Base-by-base conservation (phyloP, 805 yeast genomes). In the Myxozyma vanderwaltii region DNA sequence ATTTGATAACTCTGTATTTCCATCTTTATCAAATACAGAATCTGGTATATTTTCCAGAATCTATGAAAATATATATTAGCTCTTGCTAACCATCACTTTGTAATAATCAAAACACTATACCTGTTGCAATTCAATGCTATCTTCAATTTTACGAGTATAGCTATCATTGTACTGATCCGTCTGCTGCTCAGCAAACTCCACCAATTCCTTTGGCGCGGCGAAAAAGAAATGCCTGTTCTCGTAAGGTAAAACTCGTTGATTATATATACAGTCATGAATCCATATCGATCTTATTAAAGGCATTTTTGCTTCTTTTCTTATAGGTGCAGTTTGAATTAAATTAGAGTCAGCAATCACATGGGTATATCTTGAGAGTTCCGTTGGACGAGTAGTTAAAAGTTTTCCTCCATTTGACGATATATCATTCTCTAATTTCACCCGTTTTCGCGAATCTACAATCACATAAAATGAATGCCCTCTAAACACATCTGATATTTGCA, bases 121-220 rank as follows among this genome's bases (percentile, higher is more conserved):
- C 50, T 26, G 24, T 13, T 43, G 24, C 5, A 77, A 62, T 15
- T 71, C 69, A 6, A 56, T 41, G 2, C 29, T 52, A 43, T 43
- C 52, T 0, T 71, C 67, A 12, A 76, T 64, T 8, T 72, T 69
- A 2, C 79, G 70, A 0, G 72, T 72, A 61, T 75, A 82, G 60
- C 94, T 84, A 69, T 86, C 89, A 0, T 91, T 91, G 69, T 68
- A 83, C 15, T 64, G 63, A 68, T 91, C 96, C 0, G 80, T 77
- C 49, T 81, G 77, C 1, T 56, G 56, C 2, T 44, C 13, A 3
- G 80, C 72, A 2, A 59, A 55, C 1, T 63, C 63, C 19, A 66
- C 50, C 23, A 76, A 62, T 0, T 55, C 59, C 2, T 74, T 69
- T 56, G 74, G 69, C 4, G 77, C 75, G 1, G 79, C 82, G 51